These are phyloP conservation scores for Scytalidium sp. DNA, from an alignment of 2,329 filamentous ascomycete genomes.

Conservation along the genomic window DNA sequence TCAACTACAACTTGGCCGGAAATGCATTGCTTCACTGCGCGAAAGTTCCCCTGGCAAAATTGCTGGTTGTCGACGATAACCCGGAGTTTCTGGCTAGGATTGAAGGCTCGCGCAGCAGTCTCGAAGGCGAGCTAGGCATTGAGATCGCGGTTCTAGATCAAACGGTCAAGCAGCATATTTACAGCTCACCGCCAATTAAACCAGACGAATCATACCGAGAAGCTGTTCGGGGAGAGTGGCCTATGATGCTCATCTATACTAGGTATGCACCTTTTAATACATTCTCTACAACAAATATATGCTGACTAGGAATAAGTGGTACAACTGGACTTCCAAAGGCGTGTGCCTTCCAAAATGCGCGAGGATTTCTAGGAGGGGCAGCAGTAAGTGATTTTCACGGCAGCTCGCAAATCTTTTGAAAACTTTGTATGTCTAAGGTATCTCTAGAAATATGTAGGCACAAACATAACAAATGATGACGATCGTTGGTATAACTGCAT, in stretches of 20 bases:
- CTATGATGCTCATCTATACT: slow-evolving; percentile 69
- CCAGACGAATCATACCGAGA: slow-evolving; percentile 54
- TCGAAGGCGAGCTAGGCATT: slow-evolving; percentile 47
- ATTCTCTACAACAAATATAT: background rate
- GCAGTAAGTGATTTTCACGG: slow-evolving; percentile 10
- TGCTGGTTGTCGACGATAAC: slow-evolving; percentile 59
- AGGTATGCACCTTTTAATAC: slow-evolving; percentile 35
- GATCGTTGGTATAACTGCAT: slow-evolving; percentile 76
- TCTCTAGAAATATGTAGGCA: slow-evolving; percentile 5
- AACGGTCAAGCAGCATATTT: slow-evolving; percentile 43
- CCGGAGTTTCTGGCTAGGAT: slow-evolving; percentile 52
- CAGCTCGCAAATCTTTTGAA: background rate
- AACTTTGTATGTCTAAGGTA: background rate
- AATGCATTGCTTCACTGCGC: slow-evolving; percentile 65
- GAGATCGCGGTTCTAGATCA: slow-evolving; percentile 51
- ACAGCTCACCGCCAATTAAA: slow-evolving; percentile 43
- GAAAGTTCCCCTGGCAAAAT: slow-evolving; percentile 49
- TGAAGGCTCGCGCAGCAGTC: slow-evolving; percentile 51
- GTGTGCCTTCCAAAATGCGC: slow-evolving; percentile 54
- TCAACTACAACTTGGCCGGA: slow-evolving; percentile 67
- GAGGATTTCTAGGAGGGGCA: slow-evolving; percentile 28
- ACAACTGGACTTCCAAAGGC: slow-evolving; percentile 77
- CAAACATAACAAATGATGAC: slow-evolving; percentile 23
- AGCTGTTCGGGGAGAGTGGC: slow-evolving; percentile 47
- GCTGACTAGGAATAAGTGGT: slow-evolving; percentile 43